Evolutionary conservation across 495 filamentous ascomycete species (phyloP).

Genomic region (Parmelia sp.): DNA sequence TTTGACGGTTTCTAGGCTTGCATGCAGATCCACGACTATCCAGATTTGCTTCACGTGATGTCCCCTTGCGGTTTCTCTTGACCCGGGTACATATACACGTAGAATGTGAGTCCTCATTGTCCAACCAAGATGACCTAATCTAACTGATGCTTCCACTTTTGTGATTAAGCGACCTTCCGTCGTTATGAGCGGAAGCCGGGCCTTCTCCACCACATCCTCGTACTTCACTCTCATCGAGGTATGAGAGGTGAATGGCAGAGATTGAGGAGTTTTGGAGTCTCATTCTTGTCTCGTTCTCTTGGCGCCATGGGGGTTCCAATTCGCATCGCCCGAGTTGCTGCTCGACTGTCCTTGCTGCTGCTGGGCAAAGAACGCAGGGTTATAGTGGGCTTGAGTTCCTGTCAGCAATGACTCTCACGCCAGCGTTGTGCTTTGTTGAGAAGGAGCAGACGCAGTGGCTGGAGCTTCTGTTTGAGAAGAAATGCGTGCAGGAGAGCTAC

Average conservation of each 20-base stretch:
- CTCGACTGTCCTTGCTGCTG: constrained; percentile 41
- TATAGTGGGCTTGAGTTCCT: constrained; percentile 61
- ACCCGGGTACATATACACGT: not conserved
- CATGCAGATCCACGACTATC: not conserved
- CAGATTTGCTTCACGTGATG: not conserved
- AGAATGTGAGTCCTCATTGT: not conserved
- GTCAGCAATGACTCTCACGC: constrained; percentile 9
- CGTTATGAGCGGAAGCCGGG: not conserved
- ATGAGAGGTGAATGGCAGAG: not conserved
- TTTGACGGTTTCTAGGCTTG: not conserved
- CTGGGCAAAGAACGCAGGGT: constrained; percentile 69
- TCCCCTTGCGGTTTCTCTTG: not conserved
- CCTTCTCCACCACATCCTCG: not conserved
- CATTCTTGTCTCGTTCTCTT: constrained; percentile 70
- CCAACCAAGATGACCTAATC: not conserved
- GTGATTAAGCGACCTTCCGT: not conserved
- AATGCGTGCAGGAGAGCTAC: not conserved
- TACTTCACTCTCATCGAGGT: not conserved
- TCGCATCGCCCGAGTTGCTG: constrained; percentile 46
- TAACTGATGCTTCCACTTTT: not conserved
- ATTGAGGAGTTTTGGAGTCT: not conserved
- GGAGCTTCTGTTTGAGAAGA: constrained; percentile 3
- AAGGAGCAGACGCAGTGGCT: not conserved
- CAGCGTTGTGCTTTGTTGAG: constrained; percentile 19
- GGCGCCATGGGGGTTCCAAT: constrained; percentile 78